Percentiles rank a stretch among this genome's conserved stretches.
These are phyloP conservation scores for Colletotrichum magnum DNA, from an alignment of 2,329 filamentous ascomycete genomes.

Conservation along the genomic window DNA sequence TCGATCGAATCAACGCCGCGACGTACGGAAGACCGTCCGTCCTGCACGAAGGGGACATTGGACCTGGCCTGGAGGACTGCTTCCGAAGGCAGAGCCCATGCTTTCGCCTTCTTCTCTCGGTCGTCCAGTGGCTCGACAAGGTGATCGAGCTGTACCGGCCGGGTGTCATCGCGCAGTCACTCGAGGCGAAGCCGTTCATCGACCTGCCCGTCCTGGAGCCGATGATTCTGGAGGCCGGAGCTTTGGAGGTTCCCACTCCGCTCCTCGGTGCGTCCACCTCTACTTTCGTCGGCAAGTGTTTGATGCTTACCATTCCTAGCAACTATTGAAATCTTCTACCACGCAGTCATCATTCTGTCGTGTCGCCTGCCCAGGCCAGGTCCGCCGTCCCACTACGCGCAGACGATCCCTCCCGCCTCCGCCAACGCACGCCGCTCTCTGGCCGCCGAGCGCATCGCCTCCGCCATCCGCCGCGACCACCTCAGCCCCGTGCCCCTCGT, in stretches of 20 bases:
- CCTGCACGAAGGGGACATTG: constrained; percentile 73
- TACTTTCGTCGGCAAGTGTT: neutral
- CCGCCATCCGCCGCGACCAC: constrained; percentile 66
- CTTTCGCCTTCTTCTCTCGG: constrained; percentile 70
- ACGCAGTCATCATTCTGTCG: constrained; percentile 74
- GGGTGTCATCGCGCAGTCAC: constrained; percentile 43
- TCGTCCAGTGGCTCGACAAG: constrained; percentile 69
- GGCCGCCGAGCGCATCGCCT: constrained; percentile 70
- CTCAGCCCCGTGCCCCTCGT: constrained; percentile 70
- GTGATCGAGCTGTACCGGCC: constrained; percentile 74
- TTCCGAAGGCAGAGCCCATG: constrained; percentile 65
- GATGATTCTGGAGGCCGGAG: constrained; percentile 68
- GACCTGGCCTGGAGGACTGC: constrained; percentile 65
- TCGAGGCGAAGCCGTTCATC: constrained; percentile 60
- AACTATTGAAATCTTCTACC: constrained; percentile 75
- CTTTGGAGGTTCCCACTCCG: constrained; percentile 62
- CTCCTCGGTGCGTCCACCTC: constrained; percentile 60
- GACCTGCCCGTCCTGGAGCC: constrained; percentile 71
- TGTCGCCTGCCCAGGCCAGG: constrained; percentile 66
- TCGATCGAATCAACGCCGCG: constrained; percentile 72
- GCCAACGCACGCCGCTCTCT: constrained; percentile 71
- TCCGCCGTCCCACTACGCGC: constrained; percentile 54
- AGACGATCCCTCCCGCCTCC: constrained; percentile 60
- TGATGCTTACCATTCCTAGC: constrained; percentile 54
- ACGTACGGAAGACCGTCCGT: constrained; percentile 72